Percentiles rank a stretch among this genome's conserved stretches.
Evolutionary conservation across 345 rosid genomes (phyloP).

Genomic region (Isatis tinctoria): DNA sequence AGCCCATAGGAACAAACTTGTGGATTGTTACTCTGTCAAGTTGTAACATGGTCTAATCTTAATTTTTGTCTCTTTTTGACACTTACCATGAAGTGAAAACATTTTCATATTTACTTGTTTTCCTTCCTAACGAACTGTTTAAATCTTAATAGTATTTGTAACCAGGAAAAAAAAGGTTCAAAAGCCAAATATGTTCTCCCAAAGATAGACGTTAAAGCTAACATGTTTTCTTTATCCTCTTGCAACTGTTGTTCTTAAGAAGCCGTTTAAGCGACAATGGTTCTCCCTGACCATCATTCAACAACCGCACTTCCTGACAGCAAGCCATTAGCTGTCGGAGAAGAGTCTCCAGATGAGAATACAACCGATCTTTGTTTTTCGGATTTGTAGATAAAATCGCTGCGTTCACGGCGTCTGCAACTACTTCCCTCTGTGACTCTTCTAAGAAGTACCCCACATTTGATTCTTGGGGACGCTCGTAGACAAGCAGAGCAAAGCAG

Average conservation of each 20-base stretch:
- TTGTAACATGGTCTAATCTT: background rate
- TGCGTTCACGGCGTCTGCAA: slow-evolving; percentile 78
- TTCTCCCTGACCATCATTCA: slow-evolving; percentile 50
- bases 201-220: background rate
- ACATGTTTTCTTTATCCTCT: background rate
- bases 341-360: slow-evolving; percentile 60
- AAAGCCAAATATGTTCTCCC: background rate
- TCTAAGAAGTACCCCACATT: slow-evolving; percentile 66
- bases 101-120: no score
- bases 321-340: slow-evolving; percentile 77
- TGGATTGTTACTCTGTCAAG: background rate
- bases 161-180: no score
- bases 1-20: no score
- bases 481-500: slow-evolving; percentile 79
- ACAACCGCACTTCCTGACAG: slow-evolving; percentile 42
- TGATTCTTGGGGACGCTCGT: slow-evolving; percentile 62
- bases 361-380: slow-evolving; percentile 40
- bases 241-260: slow-evolving; percentile 32
- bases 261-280: slow-evolving; percentile 51
- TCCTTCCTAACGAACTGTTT: no score
- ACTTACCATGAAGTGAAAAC: background rate
- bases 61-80: background rate
- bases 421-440: slow-evolving; percentile 68
- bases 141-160: no score
- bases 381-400: slow-evolving; percentile 66